Base-by-base conservation (phyloP, 176 grass and related monocot genomes). In the Echinochloa phyllopogon region DNA sequence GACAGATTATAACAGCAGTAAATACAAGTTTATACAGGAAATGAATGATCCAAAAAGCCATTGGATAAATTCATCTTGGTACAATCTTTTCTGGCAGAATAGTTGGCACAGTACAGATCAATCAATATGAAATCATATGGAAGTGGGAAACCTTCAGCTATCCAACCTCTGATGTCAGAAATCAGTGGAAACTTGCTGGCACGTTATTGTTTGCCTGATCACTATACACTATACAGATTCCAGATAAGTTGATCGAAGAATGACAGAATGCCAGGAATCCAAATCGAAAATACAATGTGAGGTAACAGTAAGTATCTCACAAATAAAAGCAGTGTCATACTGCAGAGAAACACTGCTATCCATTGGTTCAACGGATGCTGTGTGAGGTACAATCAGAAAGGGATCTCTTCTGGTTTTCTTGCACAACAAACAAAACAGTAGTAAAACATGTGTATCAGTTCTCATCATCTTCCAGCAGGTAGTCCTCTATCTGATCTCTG, bases 401-500 rank as follows among this genome's bases (percentile, higher is more conserved):
- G 16, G 38, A 65, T 79, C 76, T 72, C 76, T 87, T 44, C 56
- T 84, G 70, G 47, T 12, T 75, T 82, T 79, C 38, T 83, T 76
- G 45, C 80, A 79, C 69, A 71, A 85, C 47, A 89, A 80, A 86
- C 65, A 51, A 89, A 79, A 64, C 17, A 84, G 52, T 69, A 50
- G 58, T 61, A 44, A 45, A 51, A 65, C 52, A 52, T 71, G 80
- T 40, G 6, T 75, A 51, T 79, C 76, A 80, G 52, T 56, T 39
- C 65, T 88, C 83, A 4, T 80, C 25, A 2, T 83, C 77, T 44
- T 93, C 78, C 69, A 96, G 94, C 33, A 93, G 87, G 84, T 81
- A 91, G 24, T 93, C 88, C 55, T 87, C 83, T 68, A 96, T 93
- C 80, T 93, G 91, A 68, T 91, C 86, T 89, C 88, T 96, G 87